A percentile compares a stretch with the other conserved stretches of the same genome.
Conservation (phyloP, 148 eudicot genomes). For the Chenopodium berlandieri region DNA sequence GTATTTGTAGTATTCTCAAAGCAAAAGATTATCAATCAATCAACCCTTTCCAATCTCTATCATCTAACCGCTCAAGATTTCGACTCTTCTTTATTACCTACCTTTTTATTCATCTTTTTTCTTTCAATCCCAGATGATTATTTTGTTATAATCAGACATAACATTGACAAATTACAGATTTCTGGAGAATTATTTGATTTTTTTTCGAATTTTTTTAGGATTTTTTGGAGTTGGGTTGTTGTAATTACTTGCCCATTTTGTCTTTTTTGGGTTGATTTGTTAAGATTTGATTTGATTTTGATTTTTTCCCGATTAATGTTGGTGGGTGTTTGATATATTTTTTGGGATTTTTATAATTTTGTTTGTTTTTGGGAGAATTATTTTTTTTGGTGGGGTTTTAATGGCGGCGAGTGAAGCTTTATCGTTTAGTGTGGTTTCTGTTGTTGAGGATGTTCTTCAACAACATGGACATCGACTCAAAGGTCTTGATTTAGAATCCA, state of each 20-base stretch:
- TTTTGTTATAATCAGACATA: background rate
- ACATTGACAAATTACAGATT: background rate
- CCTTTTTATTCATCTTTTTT: conserved; percentile 2
- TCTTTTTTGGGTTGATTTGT: conserved; percentile 15
- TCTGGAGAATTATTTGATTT: background rate
- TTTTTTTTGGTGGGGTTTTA: conserved; percentile 32
- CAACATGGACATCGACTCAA: conserved; percentile 61
- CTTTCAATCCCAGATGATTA: background rate
- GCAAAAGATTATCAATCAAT: conserved; percentile 17
- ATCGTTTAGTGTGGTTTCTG: conserved; percentile 63
- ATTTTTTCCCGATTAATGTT: conserved; percentile 15
- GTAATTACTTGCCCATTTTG: conserved; percentile 20
- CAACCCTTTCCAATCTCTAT: background rate
- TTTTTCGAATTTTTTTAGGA: background rate
- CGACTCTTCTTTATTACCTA: conserved; percentile 13
- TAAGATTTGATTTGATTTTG: conserved; percentile 25
- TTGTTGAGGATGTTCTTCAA: conserved; percentile 85
- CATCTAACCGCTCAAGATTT: conserved; percentile 32
- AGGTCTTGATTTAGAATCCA: conserved; percentile 58
- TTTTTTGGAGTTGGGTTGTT: background rate
- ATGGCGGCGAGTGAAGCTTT: conserved; percentile 56
- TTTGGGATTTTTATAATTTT: background rate
- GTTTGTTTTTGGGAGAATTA: conserved; percentile 4
- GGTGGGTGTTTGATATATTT: conserved; percentile 8
- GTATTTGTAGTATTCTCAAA: conserved; percentile 34